Evolutionary conservation across 1,139 yeast genomes (phyloP).

Genomic region (Casaregolazyma lundiana): DNA sequence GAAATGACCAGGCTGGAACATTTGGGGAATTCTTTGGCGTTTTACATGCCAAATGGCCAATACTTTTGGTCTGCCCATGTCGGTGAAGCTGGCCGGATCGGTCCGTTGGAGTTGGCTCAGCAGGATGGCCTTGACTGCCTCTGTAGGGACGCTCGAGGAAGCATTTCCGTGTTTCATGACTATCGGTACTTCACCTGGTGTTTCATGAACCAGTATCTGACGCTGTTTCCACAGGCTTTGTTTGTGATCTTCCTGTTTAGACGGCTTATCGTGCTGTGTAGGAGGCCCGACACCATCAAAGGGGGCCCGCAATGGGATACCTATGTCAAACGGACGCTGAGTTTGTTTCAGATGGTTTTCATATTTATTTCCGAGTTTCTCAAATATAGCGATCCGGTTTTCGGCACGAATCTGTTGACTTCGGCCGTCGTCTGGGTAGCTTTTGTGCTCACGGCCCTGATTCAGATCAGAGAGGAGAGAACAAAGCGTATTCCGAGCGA

Average conservation of each 20-base stretch:
- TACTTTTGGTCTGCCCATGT: not conserved
- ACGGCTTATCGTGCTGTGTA: not conserved
- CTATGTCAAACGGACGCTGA: slow-evolving; percentile 7
- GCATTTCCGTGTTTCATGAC: slow-evolving; percentile 2
- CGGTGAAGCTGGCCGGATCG: not conserved
- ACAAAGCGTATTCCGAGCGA: slow-evolving; percentile 62
- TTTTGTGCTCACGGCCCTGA: slow-evolving; percentile 40
- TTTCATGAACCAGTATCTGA: slow-evolving; percentile 15
- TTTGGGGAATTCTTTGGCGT: not conserved
- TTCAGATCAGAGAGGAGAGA: slow-evolving; percentile 69
- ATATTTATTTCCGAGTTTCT: not conserved
- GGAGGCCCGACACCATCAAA: slow-evolving; percentile 1
- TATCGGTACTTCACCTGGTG: slow-evolving; percentile 14
- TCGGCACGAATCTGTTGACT: slow-evolving; percentile 3
- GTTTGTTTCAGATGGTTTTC: slow-evolving; percentile 1
- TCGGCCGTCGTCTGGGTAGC: slow-evolving; percentile 6
- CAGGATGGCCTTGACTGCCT: slow-evolving; percentile 3
- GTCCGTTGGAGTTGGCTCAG: not conserved
- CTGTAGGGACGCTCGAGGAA: slow-evolving; percentile 1
- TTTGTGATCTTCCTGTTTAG: slow-evolving; percentile 1
- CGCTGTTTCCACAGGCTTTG: slow-evolving; percentile 12
- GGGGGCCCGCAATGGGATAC: slow-evolving; percentile 14
- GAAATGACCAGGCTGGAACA: not conserved
- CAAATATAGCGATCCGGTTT: slow-evolving; percentile 3
- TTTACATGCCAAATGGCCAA: slow-evolving; percentile 1